Evolutionary conservation across 2,329 filamentous ascomycete genomes (phyloP).

Genomic region (Periconia sp.): DNA sequence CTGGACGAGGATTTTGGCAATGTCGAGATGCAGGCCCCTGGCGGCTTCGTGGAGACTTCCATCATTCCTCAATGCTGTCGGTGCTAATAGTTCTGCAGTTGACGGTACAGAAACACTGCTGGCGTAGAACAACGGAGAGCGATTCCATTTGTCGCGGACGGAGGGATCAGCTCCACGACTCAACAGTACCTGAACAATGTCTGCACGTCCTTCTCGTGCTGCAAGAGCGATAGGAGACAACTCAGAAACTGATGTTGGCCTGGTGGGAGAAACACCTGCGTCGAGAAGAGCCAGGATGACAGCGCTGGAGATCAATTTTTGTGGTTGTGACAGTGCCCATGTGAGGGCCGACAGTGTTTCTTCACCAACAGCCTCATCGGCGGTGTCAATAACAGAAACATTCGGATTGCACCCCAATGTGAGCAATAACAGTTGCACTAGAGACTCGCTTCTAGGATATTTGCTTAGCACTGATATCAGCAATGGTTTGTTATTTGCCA

Average conservation of each 20-base stretch:
- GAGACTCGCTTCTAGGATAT: slow-evolving; percentile 25
- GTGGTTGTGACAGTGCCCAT: slow-evolving; percentile 64
- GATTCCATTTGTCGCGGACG: slow-evolving; percentile 57
- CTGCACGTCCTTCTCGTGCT: slow-evolving; percentile 57
- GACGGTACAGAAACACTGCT: slow-evolving; percentile 43
- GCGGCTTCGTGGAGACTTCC: slow-evolving; percentile 69
- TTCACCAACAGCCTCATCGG: slow-evolving; percentile 51
- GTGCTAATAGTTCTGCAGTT: slow-evolving; percentile 50
- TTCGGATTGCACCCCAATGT: slow-evolving; percentile 39
- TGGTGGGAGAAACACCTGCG: slow-evolving; percentile 60
- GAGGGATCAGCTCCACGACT: slow-evolving; percentile 63
- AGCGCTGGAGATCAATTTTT: slow-evolving; percentile 62
- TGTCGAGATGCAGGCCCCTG: slow-evolving; percentile 59
- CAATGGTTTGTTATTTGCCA: slow-evolving; percentile 15
- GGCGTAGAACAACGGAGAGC: slow-evolving; percentile 63
- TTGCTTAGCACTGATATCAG: slow-evolving; percentile 28
- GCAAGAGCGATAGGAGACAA: slow-evolving; percentile 63
- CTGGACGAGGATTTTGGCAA: slow-evolving; percentile 59
- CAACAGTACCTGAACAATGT: slow-evolving; percentile 60
- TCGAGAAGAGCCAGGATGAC: slow-evolving; percentile 61
- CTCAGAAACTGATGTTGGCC: slow-evolving; percentile 55
- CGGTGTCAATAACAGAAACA: slow-evolving; percentile 47
- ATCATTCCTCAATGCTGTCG: slow-evolving; percentile 62
- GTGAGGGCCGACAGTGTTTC: slow-evolving; percentile 61
- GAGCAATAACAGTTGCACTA: slow-evolving; percentile 25